Conservation (phyloP, 345 rosid genomes). For the Citrus cavaleriei region DNA sequence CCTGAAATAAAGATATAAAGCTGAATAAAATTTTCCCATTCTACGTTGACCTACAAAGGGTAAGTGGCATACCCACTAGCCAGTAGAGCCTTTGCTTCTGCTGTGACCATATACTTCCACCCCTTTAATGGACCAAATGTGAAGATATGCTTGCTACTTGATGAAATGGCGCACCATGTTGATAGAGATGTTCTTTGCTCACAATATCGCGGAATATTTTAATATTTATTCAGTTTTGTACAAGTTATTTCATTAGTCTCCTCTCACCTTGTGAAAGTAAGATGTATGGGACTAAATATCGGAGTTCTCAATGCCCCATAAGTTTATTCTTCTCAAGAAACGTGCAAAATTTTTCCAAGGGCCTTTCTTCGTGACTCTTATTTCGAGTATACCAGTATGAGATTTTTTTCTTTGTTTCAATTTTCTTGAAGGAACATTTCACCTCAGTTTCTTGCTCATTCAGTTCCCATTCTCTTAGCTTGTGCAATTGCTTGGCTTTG, state of each 20-base stretch:
- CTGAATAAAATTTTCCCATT: not conserved
- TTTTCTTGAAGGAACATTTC: not conserved
- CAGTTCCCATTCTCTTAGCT: not conserved
- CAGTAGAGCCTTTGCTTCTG: not conserved
- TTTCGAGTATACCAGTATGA: not conserved
- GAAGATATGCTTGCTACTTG: not conserved
- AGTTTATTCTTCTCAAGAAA: not conserved
- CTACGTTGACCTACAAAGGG: not conserved
- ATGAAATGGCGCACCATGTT: not conserved
- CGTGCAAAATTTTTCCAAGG: not conserved
- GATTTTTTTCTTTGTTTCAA: not conserved
- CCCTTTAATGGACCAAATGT: not conserved
- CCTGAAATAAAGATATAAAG: not conserved
- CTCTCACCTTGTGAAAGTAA: not conserved
- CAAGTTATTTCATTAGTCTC: not conserved
- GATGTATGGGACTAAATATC: not conserved
- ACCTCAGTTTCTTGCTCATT: not conserved
- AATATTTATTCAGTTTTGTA: not conserved
- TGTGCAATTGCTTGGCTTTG: not conserved
- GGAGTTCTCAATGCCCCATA: not conserved
- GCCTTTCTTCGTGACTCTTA: not conserved
- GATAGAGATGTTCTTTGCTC: not conserved
- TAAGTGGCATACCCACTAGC: not conserved
- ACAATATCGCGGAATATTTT: not conserved
- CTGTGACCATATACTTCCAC: not conserved